Percentiles rank a stretch among this genome's conserved stretches.
Evolutionary conservation across 169 alveolate genomes (phyloP).

Genomic region (Miamiensis avidus): DNA sequence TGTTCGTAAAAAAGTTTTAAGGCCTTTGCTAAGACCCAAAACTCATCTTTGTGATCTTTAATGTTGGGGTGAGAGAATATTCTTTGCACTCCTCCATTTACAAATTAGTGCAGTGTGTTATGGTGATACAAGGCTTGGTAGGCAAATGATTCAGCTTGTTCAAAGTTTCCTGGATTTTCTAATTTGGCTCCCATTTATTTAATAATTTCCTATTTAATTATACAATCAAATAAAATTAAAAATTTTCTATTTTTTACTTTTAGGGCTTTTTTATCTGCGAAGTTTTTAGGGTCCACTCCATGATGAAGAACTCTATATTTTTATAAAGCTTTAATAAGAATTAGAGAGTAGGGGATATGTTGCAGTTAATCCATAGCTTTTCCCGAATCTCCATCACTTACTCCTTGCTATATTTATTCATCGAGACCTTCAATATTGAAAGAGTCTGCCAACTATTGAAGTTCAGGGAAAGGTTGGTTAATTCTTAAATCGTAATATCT

Average conservation of each 20-base stretch:
- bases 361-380: conserved; percentile 49
- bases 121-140: neutral
- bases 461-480: conserved; percentile 74
- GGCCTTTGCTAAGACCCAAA: neutral
- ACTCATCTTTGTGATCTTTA: neutral
- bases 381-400: neutral
- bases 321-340: conserved; percentile 66
- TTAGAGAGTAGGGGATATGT: conserved; percentile 83
- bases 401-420: neutral
- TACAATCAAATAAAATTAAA: neutral
- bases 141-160: neutral
- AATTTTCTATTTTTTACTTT: conserved; percentile 47
- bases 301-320: conserved; percentile 52
- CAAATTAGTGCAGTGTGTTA: neutral
- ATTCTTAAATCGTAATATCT: conserved; percentile 65
- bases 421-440: conserved; percentile 64
- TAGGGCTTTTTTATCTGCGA: conserved; percentile 72
- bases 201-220: neutral
- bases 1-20: neutral
- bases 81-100: neutral
- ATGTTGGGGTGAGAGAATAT: neutral
- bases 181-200: neutral
- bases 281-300: conserved; percentile 60
- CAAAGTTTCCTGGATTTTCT: neutral
- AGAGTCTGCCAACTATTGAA: conserved; percentile 57